These are phyloP conservation scores for Russula lepida DNA, from an alignment of 768 basidiomycete genomes.

Conservation along the genomic window DNA sequence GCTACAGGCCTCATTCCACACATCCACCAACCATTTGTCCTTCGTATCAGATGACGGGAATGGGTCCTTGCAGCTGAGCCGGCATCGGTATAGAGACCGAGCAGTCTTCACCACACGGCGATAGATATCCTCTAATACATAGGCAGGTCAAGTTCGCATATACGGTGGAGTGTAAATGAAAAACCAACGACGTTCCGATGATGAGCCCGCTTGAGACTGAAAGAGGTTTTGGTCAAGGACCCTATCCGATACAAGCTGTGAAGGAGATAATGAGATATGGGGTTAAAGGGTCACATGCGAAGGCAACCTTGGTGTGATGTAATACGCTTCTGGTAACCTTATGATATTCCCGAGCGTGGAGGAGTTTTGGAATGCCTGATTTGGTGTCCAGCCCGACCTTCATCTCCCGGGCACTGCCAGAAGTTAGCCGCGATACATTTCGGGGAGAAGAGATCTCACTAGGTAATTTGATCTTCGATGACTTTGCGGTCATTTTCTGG, in stretches of 20 bases:
- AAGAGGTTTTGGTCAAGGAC: not conserved
- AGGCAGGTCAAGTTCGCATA: not conserved
- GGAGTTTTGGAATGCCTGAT: not conserved
- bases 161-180: not conserved
- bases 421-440: not conserved
- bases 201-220: not conserved
- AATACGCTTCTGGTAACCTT: not conserved
- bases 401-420: not conserved
- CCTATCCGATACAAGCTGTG: constrained; percentile 1
- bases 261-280: not conserved
- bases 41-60: not conserved
- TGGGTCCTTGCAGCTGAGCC: constrained; percentile 1
- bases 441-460: not conserved
- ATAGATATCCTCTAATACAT: not conserved
- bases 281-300: not conserved
- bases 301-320: not conserved
- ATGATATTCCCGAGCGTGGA: constrained; percentile 3
- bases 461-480: not conserved
- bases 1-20: constrained; percentile 6
- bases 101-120: not conserved
- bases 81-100: not conserved
- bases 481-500: not conserved
- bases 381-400: not conserved
- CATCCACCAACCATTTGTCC: not conserved
- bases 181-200: not conserved